Evolutionary conservation across 495 filamentous ascomycete species (phyloP).

Genomic region (Penicillium canariense): DNA sequence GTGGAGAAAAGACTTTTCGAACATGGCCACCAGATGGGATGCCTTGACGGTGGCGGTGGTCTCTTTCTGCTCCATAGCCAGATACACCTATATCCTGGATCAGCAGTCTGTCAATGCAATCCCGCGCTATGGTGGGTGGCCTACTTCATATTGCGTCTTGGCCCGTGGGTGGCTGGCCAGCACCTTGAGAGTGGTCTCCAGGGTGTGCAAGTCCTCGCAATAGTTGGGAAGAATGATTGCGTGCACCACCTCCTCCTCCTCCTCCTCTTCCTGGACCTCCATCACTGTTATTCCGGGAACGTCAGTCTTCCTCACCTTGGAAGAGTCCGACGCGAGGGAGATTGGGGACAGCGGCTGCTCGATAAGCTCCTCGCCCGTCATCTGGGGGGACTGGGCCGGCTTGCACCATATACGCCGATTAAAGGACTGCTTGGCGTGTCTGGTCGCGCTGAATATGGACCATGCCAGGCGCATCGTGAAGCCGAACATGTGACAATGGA

Average conservation of each 20-base stretch:
- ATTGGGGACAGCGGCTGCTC: constrained; percentile 13
- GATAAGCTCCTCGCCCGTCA: constrained; percentile 3
- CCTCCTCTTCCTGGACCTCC: constrained; percentile 21
- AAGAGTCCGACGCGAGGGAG: constrained; percentile 10
- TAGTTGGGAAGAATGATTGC: constrained; percentile 70
- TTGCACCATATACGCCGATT: constrained; percentile 21
- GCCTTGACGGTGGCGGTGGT: constrained; percentile 53
- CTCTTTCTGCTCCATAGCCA: constrained; percentile 72
- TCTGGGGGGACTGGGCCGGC: neutral
- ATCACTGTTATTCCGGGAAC: neutral
- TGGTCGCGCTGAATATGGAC: constrained; percentile 24
- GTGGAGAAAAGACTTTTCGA: constrained; percentile 56
- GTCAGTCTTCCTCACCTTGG: constrained; percentile 8
- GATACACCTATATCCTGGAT: constrained; percentile 65
- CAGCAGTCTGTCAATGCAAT: too few species aligned
- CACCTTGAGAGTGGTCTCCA: constrained; percentile 63
- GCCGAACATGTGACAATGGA: constrained; percentile 30
- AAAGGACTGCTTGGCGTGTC: constrained; percentile 22
- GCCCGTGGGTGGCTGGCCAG: constrained; percentile 64
- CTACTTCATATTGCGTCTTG: constrained; percentile 61
- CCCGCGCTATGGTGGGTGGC: too few species aligned
- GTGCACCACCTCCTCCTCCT: constrained; percentile 47
- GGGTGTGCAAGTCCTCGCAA: constrained; percentile 62
- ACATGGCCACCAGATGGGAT: constrained; percentile 48
- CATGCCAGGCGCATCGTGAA: constrained; percentile 35